Percentiles rank a stretch among this genome's conserved stretches.
These are phyloP conservation scores for Plasmodium falciparum DNA, from an alignment of 169 alveolate species.

Conservation along the genomic window DNA sequence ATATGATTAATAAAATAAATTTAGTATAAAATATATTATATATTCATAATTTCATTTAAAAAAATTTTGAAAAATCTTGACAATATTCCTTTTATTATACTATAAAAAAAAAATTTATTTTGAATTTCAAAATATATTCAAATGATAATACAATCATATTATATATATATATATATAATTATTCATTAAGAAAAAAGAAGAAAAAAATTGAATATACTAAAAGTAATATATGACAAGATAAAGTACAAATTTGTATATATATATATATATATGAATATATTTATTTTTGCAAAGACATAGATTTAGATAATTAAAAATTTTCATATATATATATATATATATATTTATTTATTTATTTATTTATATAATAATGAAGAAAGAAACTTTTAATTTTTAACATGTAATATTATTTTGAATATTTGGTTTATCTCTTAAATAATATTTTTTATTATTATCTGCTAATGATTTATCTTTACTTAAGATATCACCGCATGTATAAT, in stretches of 20 bases:
- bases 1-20: too few species aligned
- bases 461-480: constrained; percentile 7
- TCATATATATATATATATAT: neutral
- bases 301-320: neutral
- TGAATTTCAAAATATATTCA: too few species aligned
- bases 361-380: neutral
- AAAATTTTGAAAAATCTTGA: too few species aligned
- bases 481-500: neutral
- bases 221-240: too few species aligned
- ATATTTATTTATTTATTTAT: neutral
- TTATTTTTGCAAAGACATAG: neutral
- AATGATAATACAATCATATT: too few species aligned
- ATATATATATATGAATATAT: neutral
- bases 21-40: too few species aligned
- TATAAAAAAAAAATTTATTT: too few species aligned
- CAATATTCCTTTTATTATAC: too few species aligned
- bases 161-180: too few species aligned
- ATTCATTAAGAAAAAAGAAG: too few species aligned
- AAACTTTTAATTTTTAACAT: constrained; percentile 15
- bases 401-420: constrained; percentile 8
- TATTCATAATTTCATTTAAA: too few species aligned
- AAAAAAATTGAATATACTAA: too few species aligned
- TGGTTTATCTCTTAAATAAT: constrained; percentile 39
- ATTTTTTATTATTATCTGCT: constrained; percentile 13
- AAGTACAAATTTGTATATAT: neutral